Conservation (phyloP, 441 rosid genomes). For the Biscutella laevigata region DNA sequence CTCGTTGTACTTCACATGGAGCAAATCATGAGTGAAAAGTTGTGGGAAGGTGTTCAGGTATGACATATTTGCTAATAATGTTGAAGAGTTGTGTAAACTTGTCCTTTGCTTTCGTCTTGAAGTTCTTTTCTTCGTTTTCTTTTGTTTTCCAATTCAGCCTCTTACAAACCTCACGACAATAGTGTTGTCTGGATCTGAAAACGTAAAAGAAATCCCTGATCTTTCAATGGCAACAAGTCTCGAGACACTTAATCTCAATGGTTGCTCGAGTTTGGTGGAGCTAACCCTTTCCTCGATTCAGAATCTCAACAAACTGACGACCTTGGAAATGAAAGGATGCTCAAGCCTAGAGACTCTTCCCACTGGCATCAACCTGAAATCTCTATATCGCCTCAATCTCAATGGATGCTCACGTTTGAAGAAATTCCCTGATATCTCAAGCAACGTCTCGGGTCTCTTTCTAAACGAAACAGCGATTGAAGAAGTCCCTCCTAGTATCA, state of each 20-base stretch:
- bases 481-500: background rate
- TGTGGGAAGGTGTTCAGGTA: no score
- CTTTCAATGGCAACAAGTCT: conserved; percentile 18
- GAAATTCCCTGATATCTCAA: background rate
- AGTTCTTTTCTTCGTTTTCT: no score
- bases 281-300: background rate
- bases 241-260: conserved; percentile 4
- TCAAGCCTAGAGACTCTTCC: no score
- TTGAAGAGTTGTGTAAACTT: no score
- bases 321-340: background rate
- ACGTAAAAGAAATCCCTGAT: conserved; percentile 11
- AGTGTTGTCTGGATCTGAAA: conserved; percentile 11
- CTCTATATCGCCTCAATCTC: background rate
- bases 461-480: background rate
- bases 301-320: conserved; percentile 4
- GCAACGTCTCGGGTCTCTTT: background rate
- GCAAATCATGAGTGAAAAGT: no score
- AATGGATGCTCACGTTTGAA: background rate
- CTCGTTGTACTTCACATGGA: no score
- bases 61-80: no score
- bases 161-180: background rate
- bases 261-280: conserved; percentile 11
- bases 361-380: background rate
- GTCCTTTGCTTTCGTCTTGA: no score
- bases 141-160: no score